Conservation (phyloP, 495 filamentous ascomycete species). For the Aspergillus baeticus region DNA sequence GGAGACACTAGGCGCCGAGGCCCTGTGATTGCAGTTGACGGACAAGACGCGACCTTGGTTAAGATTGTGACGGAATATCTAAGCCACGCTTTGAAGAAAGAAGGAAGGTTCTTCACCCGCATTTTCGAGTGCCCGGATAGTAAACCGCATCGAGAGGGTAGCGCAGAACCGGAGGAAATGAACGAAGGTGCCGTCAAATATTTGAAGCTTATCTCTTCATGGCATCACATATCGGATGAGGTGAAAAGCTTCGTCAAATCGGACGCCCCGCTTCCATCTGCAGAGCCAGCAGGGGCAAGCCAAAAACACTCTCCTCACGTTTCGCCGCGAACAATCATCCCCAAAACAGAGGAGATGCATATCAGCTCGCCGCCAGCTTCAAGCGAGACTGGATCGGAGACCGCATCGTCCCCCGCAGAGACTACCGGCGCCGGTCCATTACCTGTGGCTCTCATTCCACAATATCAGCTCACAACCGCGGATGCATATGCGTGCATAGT, state of each 20-base stretch:
- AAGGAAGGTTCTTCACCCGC: constrained; percentile 56
- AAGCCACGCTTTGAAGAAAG: constrained; percentile 54
- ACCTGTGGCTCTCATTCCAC: constrained; percentile 73
- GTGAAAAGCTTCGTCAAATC: constrained; percentile 62
- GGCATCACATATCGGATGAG: constrained; percentile 69
- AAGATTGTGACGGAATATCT: constrained; percentile 59
- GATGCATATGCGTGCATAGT: constrained; percentile 71
- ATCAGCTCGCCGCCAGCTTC: constrained; percentile 31
- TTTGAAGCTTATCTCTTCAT: constrained; percentile 64
- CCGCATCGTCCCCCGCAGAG: constrained; percentile 23
- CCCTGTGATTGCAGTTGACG: constrained; percentile 80
- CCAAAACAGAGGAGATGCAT: constrained; percentile 31
- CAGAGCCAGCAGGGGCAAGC: constrained; percentile 21
- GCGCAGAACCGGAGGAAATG: constrained; percentile 34
- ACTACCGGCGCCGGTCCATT: constrained; percentile 18
- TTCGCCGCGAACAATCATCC: constrained; percentile 36
- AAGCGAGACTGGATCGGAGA: constrained; percentile 30
- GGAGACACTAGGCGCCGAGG: constrained; percentile 57
- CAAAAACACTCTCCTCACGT: constrained; percentile 20
- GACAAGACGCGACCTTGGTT: constrained; percentile 55
- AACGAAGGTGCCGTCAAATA: constrained; percentile 59
- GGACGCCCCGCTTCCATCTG: constrained; percentile 6
- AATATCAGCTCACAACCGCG: constrained; percentile 73
- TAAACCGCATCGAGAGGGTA: constrained; percentile 22
- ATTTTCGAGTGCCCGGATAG: constrained; percentile 51